Base-by-base conservation (phyloP, 441 rosid genomes). In the Pelargonium cotyledonis region DNA sequence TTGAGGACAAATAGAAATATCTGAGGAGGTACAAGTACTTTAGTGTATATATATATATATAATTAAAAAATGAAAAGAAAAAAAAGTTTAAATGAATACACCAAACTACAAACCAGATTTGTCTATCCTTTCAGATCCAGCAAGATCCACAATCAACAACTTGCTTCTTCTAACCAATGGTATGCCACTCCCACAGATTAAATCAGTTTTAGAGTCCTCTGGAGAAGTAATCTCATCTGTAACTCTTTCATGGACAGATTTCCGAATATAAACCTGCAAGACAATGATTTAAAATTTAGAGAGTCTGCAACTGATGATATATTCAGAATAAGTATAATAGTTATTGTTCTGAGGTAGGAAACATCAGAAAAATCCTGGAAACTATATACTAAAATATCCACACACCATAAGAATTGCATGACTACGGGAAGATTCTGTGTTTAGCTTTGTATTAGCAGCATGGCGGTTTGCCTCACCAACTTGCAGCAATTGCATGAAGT, bases 61-160 rank as follows among this genome's bases (percentile, higher is more conserved):
- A n/a, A n/a, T n/a, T n/a, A n/a, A n/a, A n/a, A n/a, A 44, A 4
- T 12, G 9, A 21, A 1, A 5, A 55, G 10, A 21, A 55, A 16
- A 6, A 15, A 8, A 4, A 44, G 8, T 55, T 7, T 2, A 55
- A 23, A 55, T 55, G 62, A 55, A 55, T 29, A 29, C 31, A 46
- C 12, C 53, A 8, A 46, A 8, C 53, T 57, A 71, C 74, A 31
- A 26, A 95, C 99, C 99, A 80, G 99, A 95, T 79, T 95, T 95
- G 77, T 87, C 87, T 73, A 95, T 92, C 64, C 98, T 95, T 81
- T 95, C 99, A n/a, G 99, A 95, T 40, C 98, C 99, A 77, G 99
- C 99, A 75, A 95, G 99, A 80, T 95, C 99, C 71, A 95, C 97
- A 65, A 95, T 92, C 72, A 90, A 94, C 72, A 95, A 81, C 83